Conservation (phyloP, 2,329 filamentous ascomycete species). For the Exophiala xenobiotica region DNA sequence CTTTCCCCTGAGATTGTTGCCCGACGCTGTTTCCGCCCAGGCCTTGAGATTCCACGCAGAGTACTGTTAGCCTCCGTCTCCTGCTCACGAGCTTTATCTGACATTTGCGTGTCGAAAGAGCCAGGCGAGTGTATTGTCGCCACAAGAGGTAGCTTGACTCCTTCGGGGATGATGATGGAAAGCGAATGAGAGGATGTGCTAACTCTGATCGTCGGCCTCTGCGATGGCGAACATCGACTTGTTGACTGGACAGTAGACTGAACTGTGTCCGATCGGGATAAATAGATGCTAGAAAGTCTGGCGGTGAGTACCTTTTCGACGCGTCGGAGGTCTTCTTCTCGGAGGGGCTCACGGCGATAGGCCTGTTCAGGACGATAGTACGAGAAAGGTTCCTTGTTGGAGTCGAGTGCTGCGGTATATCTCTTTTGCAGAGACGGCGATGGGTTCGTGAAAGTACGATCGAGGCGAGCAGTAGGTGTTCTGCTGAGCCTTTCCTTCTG, state of each 20-base stretch:
- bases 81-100: background rate
- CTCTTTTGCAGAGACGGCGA: slow-evolving; percentile 18
- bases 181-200: slow-evolving; percentile 16
- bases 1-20: slow-evolving; percentile 6
- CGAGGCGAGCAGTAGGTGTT: slow-evolving; percentile 8
- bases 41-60: background rate
- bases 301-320: slow-evolving; percentile 13
- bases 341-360: background rate
- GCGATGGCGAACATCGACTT: background rate
- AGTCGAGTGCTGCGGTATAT: slow-evolving; percentile 16
- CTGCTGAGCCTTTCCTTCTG: slow-evolving; percentile 19
- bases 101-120: slow-evolving; percentile 18
- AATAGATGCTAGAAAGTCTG: slow-evolving; percentile 8
- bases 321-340: slow-evolving; percentile 3
- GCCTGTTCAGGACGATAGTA: slow-evolving; percentile 10
- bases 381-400: slow-evolving; percentile 9
- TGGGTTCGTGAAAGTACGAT: slow-evolving; percentile 15
- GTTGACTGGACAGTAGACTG: background rate
- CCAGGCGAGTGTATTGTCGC: slow-evolving; percentile 20
- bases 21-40: background rate
- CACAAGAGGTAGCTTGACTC: slow-evolving; percentile 17
- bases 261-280: background rate
- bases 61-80: slow-evolving; percentile 7
- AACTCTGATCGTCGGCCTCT: slow-evolving; percentile 13
- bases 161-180: slow-evolving; percentile 24